Evolutionary conservation across 441 rosid species (phyloP).

Genomic region (Adansonia rubrostipa): DNA sequence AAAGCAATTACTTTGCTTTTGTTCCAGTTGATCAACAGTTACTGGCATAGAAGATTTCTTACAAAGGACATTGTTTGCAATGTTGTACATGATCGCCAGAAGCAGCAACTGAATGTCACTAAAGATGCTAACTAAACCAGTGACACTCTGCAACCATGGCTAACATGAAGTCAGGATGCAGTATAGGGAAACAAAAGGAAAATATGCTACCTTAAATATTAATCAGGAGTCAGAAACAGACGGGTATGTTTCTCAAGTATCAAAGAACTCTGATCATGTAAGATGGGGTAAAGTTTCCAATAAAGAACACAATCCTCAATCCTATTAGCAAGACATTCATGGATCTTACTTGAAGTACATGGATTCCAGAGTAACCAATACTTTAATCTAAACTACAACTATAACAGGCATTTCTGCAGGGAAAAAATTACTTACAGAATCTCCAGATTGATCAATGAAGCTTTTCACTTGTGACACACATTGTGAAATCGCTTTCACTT

Average conservation of each 20-base stretch:
- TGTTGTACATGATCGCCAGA: conserved; percentile 79
- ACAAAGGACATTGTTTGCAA: conserved; percentile 63
- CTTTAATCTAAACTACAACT: conserved; percentile 24
- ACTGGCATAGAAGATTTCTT: conserved; percentile 58
- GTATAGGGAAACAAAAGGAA: not conserved
- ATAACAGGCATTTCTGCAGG: conserved; percentile 22
- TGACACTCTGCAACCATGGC: conserved; percentile 63
- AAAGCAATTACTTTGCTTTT: conserved; percentile 74
- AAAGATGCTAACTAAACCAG: conserved; percentile 49
- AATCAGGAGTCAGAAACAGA: conserved; percentile 16
- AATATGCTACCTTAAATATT: conserved; percentile 1
- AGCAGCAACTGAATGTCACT: conserved; percentile 77
- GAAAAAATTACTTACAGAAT: conserved; percentile 64
- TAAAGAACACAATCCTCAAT: conserved; percentile 1
- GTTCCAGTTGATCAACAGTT: conserved; percentile 62
- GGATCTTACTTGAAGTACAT: not conserved
- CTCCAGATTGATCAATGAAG: conserved; percentile 57
- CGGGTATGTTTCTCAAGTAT: not conserved
- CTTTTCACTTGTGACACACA: conserved; percentile 68
- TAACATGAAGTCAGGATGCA: conserved; percentile 19
- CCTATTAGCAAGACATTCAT: conserved; percentile 14
- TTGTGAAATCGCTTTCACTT: conserved; percentile 76
- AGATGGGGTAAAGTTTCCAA: not conserved
- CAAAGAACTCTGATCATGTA: not conserved
- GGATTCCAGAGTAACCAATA: conserved; percentile 6